Evolutionary conservation across 1,284 basidiomycete species (phyloP).

Genomic region (Cutaneotrichosporon arboriforme): DNA sequence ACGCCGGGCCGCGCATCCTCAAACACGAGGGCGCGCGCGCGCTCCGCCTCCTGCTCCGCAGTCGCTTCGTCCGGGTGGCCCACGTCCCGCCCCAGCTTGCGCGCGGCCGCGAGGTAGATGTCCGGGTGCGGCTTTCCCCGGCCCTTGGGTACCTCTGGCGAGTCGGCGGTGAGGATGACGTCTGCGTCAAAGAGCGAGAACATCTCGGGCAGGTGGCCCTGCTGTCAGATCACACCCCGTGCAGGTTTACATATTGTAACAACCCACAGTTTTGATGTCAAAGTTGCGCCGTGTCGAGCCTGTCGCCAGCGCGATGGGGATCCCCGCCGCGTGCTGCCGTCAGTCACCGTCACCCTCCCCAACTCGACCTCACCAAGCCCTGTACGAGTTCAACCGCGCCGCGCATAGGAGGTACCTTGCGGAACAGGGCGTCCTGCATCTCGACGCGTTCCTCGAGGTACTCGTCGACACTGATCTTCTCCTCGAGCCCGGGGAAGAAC

Average conservation of each 20-base stretch:
- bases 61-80: constrained; percentile 35
- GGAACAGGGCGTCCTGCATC: constrained; percentile 42
- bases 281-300: constrained; percentile 39
- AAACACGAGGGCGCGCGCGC: constrained; percentile 44
- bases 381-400: constrained; percentile 44
- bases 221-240: background rate
- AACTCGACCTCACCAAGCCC: constrained; percentile 42
- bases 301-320: constrained; percentile 48
- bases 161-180: constrained; percentile 44
- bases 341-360: no score
- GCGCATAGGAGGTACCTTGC: constrained; percentile 42
- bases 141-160: constrained; percentile 40
- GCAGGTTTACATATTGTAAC: no score
- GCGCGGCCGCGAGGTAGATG: constrained; percentile 48
- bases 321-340: constrained; percentile 35
- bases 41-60: constrained; percentile 31
- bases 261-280: constrained; percentile 41
- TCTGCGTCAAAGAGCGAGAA: constrained; percentile 43
- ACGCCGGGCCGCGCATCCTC: constrained; percentile 46
- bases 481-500: constrained; percentile 38
- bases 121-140: constrained; percentile 46
- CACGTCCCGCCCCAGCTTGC: constrained; percentile 42
- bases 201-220: constrained; percentile 46
- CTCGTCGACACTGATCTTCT: constrained; percentile 41
- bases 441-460: constrained; percentile 40